Conservation (phyloP, 2,329 filamentous ascomycete genomes). For the Penicillium sp. region DNA sequence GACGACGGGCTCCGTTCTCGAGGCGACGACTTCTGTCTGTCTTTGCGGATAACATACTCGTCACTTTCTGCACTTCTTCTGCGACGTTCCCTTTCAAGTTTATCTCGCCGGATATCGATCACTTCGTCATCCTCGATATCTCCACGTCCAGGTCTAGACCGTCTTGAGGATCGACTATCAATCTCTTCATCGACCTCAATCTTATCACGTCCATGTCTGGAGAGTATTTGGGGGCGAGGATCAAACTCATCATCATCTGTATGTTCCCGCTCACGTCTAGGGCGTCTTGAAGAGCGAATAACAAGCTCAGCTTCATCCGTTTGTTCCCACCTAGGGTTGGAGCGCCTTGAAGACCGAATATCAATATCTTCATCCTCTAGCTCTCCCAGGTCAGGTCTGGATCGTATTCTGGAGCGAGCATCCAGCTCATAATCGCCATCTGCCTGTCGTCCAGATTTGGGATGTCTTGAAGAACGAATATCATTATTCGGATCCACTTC, state of each 20-base stretch:
- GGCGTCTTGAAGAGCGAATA: constrained; percentile 2
- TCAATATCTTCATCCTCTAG: background rate
- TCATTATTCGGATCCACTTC: constrained; percentile 4
- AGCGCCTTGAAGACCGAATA: background rate
- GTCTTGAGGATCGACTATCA: background rate
- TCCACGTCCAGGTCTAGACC: background rate
- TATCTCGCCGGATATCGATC: constrained; percentile 41
- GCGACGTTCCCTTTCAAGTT: constrained; percentile 3
- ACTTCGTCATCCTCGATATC: constrained; percentile 22
- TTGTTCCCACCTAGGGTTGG: background rate
- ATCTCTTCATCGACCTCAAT: constrained; percentile 28
- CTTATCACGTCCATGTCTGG: background rate
- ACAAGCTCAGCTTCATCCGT: constrained; percentile 3
- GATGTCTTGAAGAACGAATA: constrained; percentile 2
- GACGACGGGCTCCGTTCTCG: constrained; percentile 55
- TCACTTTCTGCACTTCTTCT: constrained; percentile 8
- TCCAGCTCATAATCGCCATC: background rate
- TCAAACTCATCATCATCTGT: constrained; percentile 4
- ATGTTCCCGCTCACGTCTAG: constrained; percentile 5
- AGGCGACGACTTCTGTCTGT: constrained; percentile 30
- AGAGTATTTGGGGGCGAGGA: constrained; percentile 4
- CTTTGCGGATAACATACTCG: constrained; percentile 5
- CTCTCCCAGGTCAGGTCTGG: background rate
- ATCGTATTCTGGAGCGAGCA: background rate
- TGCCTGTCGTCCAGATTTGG: background rate